A percentile compares a stretch with the other conserved stretches of the same genome.
Evolutionary conservation across 2,329 filamentous ascomycete species (phyloP).

Genomic region (Colletotrichum phormii): DNA sequence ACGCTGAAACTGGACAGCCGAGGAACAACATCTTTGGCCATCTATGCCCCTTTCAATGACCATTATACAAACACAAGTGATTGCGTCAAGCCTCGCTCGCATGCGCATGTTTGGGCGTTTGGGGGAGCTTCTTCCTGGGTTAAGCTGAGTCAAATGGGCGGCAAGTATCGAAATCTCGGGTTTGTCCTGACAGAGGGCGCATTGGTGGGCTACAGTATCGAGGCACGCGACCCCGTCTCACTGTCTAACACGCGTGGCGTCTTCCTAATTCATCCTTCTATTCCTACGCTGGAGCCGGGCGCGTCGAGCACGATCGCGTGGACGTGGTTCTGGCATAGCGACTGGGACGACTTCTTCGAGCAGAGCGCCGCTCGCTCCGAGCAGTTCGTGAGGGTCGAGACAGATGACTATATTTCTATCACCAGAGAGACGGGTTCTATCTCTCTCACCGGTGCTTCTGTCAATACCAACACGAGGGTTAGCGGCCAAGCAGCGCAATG

Average conservation of each 20-base stretch:
- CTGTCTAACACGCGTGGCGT: slow-evolving; percentile 34
- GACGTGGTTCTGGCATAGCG: slow-evolving; percentile 32
- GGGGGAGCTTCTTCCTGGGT: slow-evolving; percentile 32
- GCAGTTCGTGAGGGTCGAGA: slow-evolving; percentile 23
- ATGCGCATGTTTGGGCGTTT: slow-evolving; percentile 32
- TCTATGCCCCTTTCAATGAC: slow-evolving; percentile 35
- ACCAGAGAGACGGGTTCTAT: neutral
- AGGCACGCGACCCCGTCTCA: slow-evolving; percentile 26
- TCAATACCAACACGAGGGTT: slow-evolving; percentile 13
- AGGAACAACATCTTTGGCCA: slow-evolving; percentile 26
- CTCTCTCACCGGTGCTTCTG: slow-evolving; percentile 1
- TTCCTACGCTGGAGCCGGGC: slow-evolving; percentile 23
- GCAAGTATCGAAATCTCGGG: slow-evolving; percentile 26
- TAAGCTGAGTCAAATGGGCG: slow-evolving; percentile 35
- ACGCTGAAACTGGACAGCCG: slow-evolving; percentile 9
- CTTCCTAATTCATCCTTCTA: slow-evolving; percentile 28
- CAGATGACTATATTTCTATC: slow-evolving; percentile 12
- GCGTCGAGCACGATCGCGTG: slow-evolving; percentile 18
- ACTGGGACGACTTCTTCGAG: slow-evolving; percentile 27
- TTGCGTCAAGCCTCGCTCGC: slow-evolving; percentile 9
- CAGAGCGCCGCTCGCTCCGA: slow-evolving; percentile 19
- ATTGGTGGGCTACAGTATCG: slow-evolving; percentile 34
- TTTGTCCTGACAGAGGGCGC: slow-evolving; percentile 28
- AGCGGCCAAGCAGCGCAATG: slow-evolving; percentile 2
- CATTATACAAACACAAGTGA: slow-evolving; percentile 35